Evolutionary conservation across 1,284 basidiomycete species (phyloP).

Genomic region (Ustilago curta): DNA sequence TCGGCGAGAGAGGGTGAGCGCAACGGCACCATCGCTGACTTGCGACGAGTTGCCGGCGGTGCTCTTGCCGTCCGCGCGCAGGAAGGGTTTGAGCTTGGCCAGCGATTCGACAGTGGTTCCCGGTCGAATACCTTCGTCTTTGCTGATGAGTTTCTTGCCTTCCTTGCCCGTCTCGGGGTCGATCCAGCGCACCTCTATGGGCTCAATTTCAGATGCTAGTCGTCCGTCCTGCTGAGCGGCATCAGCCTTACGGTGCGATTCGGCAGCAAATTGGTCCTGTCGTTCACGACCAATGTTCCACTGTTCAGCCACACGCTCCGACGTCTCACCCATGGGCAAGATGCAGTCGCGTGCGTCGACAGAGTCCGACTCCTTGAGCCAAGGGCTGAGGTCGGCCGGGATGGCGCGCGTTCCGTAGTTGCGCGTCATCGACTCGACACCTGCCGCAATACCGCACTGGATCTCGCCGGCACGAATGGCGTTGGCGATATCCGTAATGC

Average conservation of each 20-base stretch:
- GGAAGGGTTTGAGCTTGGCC: constrained; percentile 63
- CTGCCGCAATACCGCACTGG: constrained; percentile 63
- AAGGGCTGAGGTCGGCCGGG: constrained; percentile 64
- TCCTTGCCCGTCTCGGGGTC: constrained; percentile 57
- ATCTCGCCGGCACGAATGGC: constrained; percentile 67
- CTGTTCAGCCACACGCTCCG: constrained; percentile 61
- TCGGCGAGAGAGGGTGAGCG: constrained; percentile 62
- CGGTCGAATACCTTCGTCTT: constrained; percentile 66
- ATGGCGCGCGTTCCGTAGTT: constrained; percentile 68
- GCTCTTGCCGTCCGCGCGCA: constrained; percentile 55
- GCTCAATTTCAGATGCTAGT: constrained; percentile 62
- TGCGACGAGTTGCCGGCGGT: constrained; percentile 67
- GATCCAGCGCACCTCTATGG: constrained; percentile 61
- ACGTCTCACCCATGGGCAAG: constrained; percentile 67
- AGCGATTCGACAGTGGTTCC: constrained; percentile 56
- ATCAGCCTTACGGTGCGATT: constrained; percentile 56
- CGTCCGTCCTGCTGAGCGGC: constrained; percentile 61
- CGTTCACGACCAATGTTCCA: constrained; percentile 57
- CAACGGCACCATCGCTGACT: constrained; percentile 65
- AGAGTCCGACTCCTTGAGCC: constrained; percentile 59
- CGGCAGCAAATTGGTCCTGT: constrained; percentile 64
- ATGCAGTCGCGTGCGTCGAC: constrained; percentile 68
- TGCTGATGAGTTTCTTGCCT: constrained; percentile 57
- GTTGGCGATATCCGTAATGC: constrained; percentile 69
- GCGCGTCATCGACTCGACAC: constrained; percentile 67